phyloP scores from a whole-genome alignment of 129 eudicot genomes.

The Heracleum sosnowskyi region DNA sequence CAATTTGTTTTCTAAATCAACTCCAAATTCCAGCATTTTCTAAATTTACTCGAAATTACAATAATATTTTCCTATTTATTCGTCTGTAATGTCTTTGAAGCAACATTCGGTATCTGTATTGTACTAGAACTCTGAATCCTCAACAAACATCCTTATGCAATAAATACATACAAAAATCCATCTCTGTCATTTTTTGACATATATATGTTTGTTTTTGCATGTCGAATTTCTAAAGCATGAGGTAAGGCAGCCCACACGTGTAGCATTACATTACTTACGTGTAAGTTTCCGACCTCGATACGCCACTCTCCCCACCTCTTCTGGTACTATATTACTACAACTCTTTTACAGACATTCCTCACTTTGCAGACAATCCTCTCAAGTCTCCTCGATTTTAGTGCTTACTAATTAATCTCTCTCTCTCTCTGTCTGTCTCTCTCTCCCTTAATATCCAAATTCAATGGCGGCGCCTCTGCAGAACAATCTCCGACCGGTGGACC shows the following conservation, averaged over 20 bases:
- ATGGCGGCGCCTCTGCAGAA: neutral
- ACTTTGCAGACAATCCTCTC: neutral
- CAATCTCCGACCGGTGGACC: conserved; percentile 17
- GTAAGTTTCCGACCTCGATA: neutral
- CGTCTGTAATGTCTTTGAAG: too few relatives aligned
- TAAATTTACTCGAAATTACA: neutral
- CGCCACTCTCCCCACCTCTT: neutral
- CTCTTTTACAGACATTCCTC: neutral
- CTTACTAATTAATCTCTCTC: neutral
- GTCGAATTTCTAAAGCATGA: neutral
- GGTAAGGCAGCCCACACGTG: neutral
- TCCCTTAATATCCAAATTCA: neutral
- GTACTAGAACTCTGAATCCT: neutral
- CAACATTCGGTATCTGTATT: neutral
- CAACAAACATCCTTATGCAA: neutral
- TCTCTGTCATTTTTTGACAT: neutral
- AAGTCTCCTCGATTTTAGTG: neutral
- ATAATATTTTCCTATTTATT: too few relatives aligned
- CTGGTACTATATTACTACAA: neutral
- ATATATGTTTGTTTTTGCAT: neutral
- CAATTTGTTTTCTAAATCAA: too few relatives aligned
- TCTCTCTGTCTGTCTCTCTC: too few relatives aligned
- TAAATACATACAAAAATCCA: neutral
- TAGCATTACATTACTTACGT: neutral
- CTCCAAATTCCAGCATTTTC: too few relatives aligned